These are phyloP conservation scores for Pythium volutum DNA, from an alignment of 352 stramenopile genomes.

Conservation along the genomic window DNA sequence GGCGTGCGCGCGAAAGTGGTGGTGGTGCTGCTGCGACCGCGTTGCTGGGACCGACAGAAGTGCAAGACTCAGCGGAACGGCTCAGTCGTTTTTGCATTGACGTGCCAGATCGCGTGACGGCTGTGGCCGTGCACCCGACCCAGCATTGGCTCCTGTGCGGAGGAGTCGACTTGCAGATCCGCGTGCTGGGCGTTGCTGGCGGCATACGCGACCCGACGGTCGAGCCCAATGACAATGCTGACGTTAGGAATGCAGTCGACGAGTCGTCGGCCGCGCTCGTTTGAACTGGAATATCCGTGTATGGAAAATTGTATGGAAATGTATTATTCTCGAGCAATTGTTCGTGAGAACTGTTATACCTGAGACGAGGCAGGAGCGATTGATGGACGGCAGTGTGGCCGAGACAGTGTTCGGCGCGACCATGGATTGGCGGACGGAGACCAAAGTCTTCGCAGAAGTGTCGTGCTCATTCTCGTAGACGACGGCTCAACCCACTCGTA, in stretches of 20 bases:
- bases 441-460: too few relatives aligned
- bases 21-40: too few relatives aligned
- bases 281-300: too few relatives aligned
- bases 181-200: constrained; percentile 8
- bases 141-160: constrained; percentile 23
- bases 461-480: too few relatives aligned
- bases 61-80: constrained; percentile 4
- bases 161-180: constrained; percentile 13
- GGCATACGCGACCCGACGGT: neutral
- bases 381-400: too few relatives aligned
- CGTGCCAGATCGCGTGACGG: constrained; percentile 14
- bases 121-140: constrained; percentile 19
- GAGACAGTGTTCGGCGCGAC: too few relatives aligned
- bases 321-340: too few relatives aligned
- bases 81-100: constrained; percentile 20
- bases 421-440: too few relatives aligned
- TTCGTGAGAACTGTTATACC: too few relatives aligned
- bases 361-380: too few relatives aligned
- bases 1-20: neutral
- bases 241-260: neutral
- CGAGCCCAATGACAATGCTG: neutral
- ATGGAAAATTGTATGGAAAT: too few relatives aligned
- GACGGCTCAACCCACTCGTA: neutral
- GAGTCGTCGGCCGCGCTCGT: neutral
- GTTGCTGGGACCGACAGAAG: too few relatives aligned